Conservation (phyloP, 2,329 filamentous ascomycete species). For the Pseudogymnoascus verrucosus region DNA sequence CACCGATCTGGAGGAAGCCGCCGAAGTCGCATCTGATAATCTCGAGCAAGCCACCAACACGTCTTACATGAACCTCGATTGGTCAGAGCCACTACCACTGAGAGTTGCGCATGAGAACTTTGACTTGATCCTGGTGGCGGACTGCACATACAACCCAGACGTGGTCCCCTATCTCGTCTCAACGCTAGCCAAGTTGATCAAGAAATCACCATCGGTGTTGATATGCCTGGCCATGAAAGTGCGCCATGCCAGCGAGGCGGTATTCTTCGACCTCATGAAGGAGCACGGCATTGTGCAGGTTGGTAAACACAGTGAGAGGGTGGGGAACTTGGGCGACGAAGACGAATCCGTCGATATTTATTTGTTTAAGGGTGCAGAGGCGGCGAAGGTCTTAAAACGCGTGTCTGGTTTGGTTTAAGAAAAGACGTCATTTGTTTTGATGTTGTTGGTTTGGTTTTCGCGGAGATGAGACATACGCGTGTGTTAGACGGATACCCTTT, state of each 20-base stretch:
- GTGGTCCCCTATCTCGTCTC: constrained; percentile 55
- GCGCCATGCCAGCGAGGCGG: constrained; percentile 55
- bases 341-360: constrained; percentile 18
- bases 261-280: constrained; percentile 57
- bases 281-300: constrained; percentile 27
- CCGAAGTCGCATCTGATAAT: constrained; percentile 52
- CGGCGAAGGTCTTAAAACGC: neutral
- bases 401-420: neutral
- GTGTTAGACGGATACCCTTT: neutral
- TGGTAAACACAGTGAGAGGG: constrained; percentile 7
- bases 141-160: constrained; percentile 67
- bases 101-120: constrained; percentile 30
- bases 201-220: constrained; percentile 12
- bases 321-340: constrained; percentile 10
- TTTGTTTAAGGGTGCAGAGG: constrained; percentile 5
- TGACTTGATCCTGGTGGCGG: constrained; percentile 57
- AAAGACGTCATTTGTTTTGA: neutral
- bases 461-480: neutral
- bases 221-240: constrained; percentile 58
- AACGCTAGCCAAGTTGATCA: constrained; percentile 37
- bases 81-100: constrained; percentile 43
- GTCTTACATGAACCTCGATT: constrained; percentile 46
- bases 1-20: constrained; percentile 58
- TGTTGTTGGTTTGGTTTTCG: neutral
- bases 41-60: constrained; percentile 23